Conservation (phyloP, 345 rosid genomes). For the Murraya koenigii region DNA sequence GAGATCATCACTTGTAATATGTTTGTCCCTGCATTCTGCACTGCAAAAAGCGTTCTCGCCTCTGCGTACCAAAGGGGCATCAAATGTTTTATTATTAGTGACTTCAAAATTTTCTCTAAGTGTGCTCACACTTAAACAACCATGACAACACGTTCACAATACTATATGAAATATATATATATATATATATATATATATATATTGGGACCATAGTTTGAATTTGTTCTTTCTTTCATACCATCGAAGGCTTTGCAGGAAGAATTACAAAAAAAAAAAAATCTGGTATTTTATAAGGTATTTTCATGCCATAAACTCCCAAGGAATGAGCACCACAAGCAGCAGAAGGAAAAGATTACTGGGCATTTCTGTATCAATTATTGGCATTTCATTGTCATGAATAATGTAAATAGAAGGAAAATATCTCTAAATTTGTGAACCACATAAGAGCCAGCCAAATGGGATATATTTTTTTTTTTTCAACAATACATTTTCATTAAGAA, state of each 20-base stretch:
- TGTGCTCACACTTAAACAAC: neutral
- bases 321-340: neutral
- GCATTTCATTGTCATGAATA: neutral
- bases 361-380: neutral
- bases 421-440: slow-evolving; percentile 1
- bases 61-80: slow-evolving; percentile 10
- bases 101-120: neutral
- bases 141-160: neutral
- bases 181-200: too few relatives aligned
- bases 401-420: neutral
- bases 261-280: neutral
- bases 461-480: neutral
- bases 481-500: neutral
- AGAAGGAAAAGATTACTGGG: neutral
- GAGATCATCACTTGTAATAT: slow-evolving; percentile 24
- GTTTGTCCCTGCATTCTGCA: slow-evolving; percentile 27
- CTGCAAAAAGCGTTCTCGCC: slow-evolving; percentile 37
- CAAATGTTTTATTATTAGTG: slow-evolving; percentile 1
- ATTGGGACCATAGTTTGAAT: too few relatives aligned
- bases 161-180: too few relatives aligned
- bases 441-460: neutral
- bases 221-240: too few relatives aligned
- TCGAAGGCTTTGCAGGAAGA: too few relatives aligned
- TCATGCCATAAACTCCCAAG: neutral
- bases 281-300: neutral